Evolutionary conservation across 2,329 filamentous ascomycete species (phyloP).

Genomic region (Alternaria dauci): DNA sequence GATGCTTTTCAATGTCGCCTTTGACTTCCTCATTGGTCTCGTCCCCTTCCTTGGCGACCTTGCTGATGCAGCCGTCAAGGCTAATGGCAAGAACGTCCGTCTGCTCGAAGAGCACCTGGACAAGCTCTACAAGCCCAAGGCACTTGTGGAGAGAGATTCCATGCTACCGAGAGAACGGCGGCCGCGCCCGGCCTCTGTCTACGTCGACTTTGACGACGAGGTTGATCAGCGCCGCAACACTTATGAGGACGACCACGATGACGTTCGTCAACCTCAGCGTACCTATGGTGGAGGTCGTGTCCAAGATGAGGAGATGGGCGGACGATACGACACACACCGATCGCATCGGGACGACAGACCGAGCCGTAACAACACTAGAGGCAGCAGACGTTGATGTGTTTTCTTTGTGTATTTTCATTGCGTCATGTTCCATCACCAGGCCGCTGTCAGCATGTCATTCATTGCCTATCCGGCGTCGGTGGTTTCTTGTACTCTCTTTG

Average conservation of each 20-base stretch:
- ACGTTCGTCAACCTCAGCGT: conserved; percentile 41
- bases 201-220: conserved; percentile 56
- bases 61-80: conserved; percentile 74
- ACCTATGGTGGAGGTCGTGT: conserved; percentile 40
- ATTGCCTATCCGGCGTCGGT: conserved; percentile 12
- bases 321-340: conserved; percentile 31
- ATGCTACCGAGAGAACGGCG: conserved; percentile 33
- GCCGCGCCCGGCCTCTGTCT: conserved; percentile 56
- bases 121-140: conserved; percentile 66
- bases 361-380: conserved; percentile 35
- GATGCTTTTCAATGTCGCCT: conserved; percentile 82
- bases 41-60: conserved; percentile 81
- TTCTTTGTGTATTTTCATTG: conserved; percentile 12
- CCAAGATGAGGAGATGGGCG: conserved; percentile 45
- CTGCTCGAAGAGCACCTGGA: conserved; percentile 74
- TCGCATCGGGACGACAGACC: conserved; percentile 30
- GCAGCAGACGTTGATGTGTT: conserved; percentile 27
- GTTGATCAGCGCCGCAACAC: conserved; percentile 39
- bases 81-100: conserved; percentile 79
- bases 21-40: conserved; percentile 78
- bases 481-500: conserved; percentile 14
- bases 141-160: conserved; percentile 28
- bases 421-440: conserved; percentile 9
- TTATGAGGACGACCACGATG: conserved; percentile 34
- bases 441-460: neutral